Percentiles rank a stretch among this genome's conserved stretches.
Conservation (phyloP, 2,329 filamentous ascomycete genomes). For the Colletotrichum chrysophilum region DNA sequence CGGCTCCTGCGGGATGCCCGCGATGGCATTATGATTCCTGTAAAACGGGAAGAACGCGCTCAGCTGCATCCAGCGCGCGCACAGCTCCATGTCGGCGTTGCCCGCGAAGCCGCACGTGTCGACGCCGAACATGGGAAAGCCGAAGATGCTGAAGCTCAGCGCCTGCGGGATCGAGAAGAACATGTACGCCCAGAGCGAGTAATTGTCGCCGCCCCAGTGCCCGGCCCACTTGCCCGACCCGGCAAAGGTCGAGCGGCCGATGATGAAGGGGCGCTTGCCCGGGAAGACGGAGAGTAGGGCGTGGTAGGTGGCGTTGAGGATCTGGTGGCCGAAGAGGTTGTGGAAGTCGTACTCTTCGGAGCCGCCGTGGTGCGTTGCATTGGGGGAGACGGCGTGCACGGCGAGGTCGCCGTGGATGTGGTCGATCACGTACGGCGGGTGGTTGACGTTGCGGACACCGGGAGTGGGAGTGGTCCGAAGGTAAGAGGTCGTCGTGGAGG, state of each 20-base stretch:
- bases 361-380: constrained; percentile 78
- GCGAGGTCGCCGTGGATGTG: constrained; percentile 75
- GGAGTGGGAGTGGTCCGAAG: constrained; percentile 60
- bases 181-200: constrained; percentile 74
- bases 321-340: constrained; percentile 78
- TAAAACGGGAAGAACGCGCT: constrained; percentile 81
- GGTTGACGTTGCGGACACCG: constrained; percentile 70
- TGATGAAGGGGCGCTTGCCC: constrained; percentile 79
- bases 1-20: constrained; percentile 70
- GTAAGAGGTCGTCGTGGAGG: constrained; percentile 38
- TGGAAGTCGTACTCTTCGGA: constrained; percentile 82
- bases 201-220: constrained; percentile 84
- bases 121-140: constrained; percentile 78
- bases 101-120: constrained; percentile 75
- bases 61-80: constrained; percentile 76
- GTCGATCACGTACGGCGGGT: constrained; percentile 79
- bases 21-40: constrained; percentile 74
- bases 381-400: constrained; percentile 75
- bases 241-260: constrained; percentile 81
- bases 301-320: constrained; percentile 78
- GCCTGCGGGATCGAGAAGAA: constrained; percentile 80
- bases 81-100: constrained; percentile 72
- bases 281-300: constrained; percentile 70
- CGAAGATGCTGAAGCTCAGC: constrained; percentile 73
- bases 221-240: constrained; percentile 78